Evolutionary conservation across 345 rosid species (phyloP), one percentile per base, ranked within the genome.

Genomic region (Rhizophora mangle): DNA sequence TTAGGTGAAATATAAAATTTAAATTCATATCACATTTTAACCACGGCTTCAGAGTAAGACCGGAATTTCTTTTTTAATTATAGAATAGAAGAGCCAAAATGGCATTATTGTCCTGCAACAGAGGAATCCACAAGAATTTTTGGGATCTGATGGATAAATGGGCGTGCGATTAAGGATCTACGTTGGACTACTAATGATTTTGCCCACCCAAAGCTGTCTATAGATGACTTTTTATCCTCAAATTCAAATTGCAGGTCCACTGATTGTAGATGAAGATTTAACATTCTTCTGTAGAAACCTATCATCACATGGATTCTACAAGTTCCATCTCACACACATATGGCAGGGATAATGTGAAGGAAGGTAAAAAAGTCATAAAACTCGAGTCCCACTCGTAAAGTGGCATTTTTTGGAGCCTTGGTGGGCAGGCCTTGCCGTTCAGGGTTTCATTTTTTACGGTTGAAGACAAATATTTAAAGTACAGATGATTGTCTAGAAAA

Each of bases 161-260:
- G 0, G 21, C 22, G 70, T 27, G 52, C 53, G 7, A 46, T 62
- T 68, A 54, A 26, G 32, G 34, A 10, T 43, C 6, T 22, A 29
- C 58, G 65, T 58, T 57, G 27, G 75, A 43, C 67, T 52, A 55
- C 58, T 62, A 24, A 74, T 74, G 62, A 74, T 74, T 29, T 74
- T 62, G 49, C 76, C 76, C 74, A 63, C 51, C 30, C 21, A 54
- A 46, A 21, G 49, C 18, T 30, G 5, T 51, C 20, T 10, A 1
- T 20, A 26, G 15, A 1, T 32, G 3, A 18, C 65, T 20, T 62
- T 70, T 53, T 18, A 16, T 66, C 34, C 65, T 9, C 55, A n/a
- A 43, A 34, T 37, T 63, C 68, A 63, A 63, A 71, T 54, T 62
- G 58, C 29, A 58, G 59, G 16, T 47, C 49, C 46, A 10, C n/a